Evolutionary conservation across 208 protist species (phyloP).

Genomic region (Polymyxa betae): DNA sequence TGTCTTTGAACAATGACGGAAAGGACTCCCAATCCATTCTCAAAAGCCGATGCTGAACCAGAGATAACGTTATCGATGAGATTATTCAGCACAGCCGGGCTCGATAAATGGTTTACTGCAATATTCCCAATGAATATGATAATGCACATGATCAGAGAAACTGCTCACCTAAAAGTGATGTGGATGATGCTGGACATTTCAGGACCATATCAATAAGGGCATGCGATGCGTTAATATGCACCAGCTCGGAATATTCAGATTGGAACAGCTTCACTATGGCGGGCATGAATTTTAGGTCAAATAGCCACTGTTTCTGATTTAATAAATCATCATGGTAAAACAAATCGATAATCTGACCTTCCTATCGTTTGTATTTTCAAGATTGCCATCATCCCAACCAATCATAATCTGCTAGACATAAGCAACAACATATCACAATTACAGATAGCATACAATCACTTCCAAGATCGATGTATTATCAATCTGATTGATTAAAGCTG

Average conservation of each 20-base stretch:
- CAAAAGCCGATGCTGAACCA: neutral
- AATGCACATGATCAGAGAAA: neutral
- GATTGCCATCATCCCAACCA: conserved; percentile 47
- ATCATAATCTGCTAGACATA: conserved; percentile 10
- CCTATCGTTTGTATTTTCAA: conserved; percentile 24
- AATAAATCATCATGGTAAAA: neutral
- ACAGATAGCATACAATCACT: conserved; percentile 21
- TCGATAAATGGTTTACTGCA: neutral
- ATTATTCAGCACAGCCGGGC: neutral
- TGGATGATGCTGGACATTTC: neutral
- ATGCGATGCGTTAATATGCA: conserved; percentile 17
- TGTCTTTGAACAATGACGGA: conserved; percentile 43
- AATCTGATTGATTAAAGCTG: neutral
- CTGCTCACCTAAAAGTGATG: neutral
- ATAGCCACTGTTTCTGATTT: neutral
- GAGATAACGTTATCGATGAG: neutral
- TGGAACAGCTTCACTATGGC: neutral
- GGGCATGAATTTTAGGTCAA: conserved; percentile 27
- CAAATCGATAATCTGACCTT: neutral
- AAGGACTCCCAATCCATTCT: neutral
- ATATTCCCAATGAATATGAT: neutral
- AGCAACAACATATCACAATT: neutral
- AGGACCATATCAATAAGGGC: conserved; percentile 36
- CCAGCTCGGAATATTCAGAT: neutral
- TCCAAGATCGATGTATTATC: conserved; percentile 24